Conservation (phyloP, 2,329 filamentous ascomycete species). For the Sclerotinia minor region DNA sequence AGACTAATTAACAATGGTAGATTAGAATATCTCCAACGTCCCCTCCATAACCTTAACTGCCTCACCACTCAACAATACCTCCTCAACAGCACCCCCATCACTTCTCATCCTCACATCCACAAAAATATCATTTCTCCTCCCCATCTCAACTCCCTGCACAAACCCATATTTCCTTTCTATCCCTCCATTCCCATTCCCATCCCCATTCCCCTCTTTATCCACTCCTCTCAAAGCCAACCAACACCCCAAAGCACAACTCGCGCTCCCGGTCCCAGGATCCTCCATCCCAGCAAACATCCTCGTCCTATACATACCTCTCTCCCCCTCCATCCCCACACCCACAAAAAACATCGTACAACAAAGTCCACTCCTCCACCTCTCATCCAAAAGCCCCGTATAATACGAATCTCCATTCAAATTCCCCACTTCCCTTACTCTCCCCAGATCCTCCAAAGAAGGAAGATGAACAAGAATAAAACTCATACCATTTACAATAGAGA, state of each 20-base stretch:
- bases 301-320: slow-evolving; percentile 49
- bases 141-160: slow-evolving; percentile 69
- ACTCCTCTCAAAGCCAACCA: slow-evolving; percentile 56
- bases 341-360: slow-evolving; percentile 36
- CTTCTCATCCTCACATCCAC: slow-evolving; percentile 31
- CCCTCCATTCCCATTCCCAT: slow-evolving; percentile 40
- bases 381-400: slow-evolving; percentile 33
- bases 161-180: slow-evolving; percentile 49
- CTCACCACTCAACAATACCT: slow-evolving; percentile 32
- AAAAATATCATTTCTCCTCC: slow-evolving; percentile 41
- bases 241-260: slow-evolving; percentile 56
- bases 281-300: slow-evolving; percentile 56
- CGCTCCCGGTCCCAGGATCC: slow-evolving; percentile 64
- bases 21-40: too few relatives aligned
- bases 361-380: slow-evolving; percentile 32
- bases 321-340: slow-evolving; percentile 37
- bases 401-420: slow-evolving; percentile 41
- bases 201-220: slow-evolving; percentile 45
- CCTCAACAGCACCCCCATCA: slow-evolving; percentile 27
- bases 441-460: slow-evolving; percentile 54
- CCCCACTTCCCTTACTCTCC: slow-evolving; percentile 35
- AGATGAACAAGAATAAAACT: slow-evolving; percentile 68
- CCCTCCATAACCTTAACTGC: slow-evolving; percentile 37
- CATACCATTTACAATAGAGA: slow-evolving; percentile 73
- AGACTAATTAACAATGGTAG: too few relatives aligned